These are phyloP conservation scores for Rhizoctonia solani DNA, from an alignment of 1,284 basidiomycete genomes.

Conservation along the genomic window DNA sequence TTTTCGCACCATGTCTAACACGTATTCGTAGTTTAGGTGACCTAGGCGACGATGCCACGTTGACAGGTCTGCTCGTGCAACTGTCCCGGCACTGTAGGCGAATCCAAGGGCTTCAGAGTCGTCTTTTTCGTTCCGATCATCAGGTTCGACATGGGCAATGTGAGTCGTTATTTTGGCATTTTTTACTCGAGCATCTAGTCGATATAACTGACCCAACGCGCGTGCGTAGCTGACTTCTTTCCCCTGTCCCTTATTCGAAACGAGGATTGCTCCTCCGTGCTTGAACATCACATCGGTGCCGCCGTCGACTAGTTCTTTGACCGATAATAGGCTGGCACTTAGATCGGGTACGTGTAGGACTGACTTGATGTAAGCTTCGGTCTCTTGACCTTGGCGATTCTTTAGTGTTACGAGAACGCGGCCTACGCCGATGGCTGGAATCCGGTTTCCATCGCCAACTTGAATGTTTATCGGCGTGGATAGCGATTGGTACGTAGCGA, in stretches of 20 bases:
- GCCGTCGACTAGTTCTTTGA: not conserved
- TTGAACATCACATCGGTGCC: not conserved
- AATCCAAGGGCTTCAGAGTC: too few relatives aligned
- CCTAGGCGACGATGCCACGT: conserved; percentile 9
- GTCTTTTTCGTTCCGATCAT: too few relatives aligned
- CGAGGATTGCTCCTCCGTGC: not conserved
- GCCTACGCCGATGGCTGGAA: conserved; percentile 2
- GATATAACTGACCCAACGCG: too few relatives aligned
- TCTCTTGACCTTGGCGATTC: not conserved
- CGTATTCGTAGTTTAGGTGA: conserved; percentile 7
- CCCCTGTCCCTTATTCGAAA: not conserved
- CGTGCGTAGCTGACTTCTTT: not conserved
- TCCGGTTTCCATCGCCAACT: conserved; percentile 2
- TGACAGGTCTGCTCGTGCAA: conserved; percentile 6
- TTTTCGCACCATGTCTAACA: conserved; percentile 15
- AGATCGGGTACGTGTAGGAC: conserved; percentile 7
- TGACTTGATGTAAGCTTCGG: not conserved
- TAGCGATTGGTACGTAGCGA: not conserved
- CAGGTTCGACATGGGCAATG: too few relatives aligned
- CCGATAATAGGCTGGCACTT: not conserved
- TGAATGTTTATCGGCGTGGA: not conserved
- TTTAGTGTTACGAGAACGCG: not conserved
- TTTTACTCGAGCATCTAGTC: too few relatives aligned
- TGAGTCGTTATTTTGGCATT: too few relatives aligned
- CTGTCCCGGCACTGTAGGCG: too few relatives aligned